Base-by-base conservation (phyloP, 371 early-diverging fungal species). In the Mortierella sp. region DNA sequence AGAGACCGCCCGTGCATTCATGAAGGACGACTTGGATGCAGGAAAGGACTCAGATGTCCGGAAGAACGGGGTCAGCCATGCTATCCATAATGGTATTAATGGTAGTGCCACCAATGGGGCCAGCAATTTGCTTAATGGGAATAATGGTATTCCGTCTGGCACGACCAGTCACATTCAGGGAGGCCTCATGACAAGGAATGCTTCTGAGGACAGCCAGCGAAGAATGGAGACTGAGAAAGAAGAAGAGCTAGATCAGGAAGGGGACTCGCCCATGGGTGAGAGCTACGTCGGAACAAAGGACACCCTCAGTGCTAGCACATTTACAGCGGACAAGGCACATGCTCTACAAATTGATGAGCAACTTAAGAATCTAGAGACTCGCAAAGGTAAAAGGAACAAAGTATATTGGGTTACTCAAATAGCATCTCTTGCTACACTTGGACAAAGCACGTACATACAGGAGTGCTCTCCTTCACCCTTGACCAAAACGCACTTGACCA, bases 1-100 rank as follows among this genome's bases (percentile, higher is more conserved):
- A 35, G 88, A 91, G 65, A 90, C 91, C 1, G 91, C 91, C 30
- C 88, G 86, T 58, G 89, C 90, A 10, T 86, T 91, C 63, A 67
- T 89, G 55, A 85, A 80, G 65, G 90, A 91, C 45, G 84, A 78
- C 61, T 63, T 79, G 64, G 78, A 86, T 45, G 55, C 77, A 5
- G 77, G 54, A 66, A 72, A 72, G 54, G 72, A 73, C 20, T 45
- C 73, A 5, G 73, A 79, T 32, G 20, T 32, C 26, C 60, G 77
- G 60, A 69, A 70, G 40, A 39, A 66, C 22, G 52, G 37, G 2
- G 9, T 18, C 14, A 49, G 6, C 14, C 52, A 51, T 37, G 28
- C 20, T 55, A 35, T 37, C 6, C 65, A 47, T 58, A 61, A 64
- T 59, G 65, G 62, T 37, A 39, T 39, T 40, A 67, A 47, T 62